These are phyloP conservation scores for Cordyceps farinosa DNA, from an alignment of 2,329 filamentous ascomycete genomes.

Conservation along the genomic window DNA sequence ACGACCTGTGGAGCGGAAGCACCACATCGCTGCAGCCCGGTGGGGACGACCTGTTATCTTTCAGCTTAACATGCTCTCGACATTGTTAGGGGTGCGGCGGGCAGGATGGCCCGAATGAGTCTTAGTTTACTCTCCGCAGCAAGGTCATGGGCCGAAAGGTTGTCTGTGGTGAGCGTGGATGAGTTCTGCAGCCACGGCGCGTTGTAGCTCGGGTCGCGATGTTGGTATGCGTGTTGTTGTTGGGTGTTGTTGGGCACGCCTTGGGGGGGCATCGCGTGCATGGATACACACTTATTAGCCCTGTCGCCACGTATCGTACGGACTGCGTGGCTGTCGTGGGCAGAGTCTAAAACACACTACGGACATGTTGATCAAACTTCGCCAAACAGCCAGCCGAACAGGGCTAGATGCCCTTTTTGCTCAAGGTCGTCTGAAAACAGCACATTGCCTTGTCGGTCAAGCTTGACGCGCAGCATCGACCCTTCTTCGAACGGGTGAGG, in stretches of 20 bases:
- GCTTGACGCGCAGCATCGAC: not conserved
- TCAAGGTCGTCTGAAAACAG: not conserved
- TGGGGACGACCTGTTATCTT: slow-evolving; percentile 11
- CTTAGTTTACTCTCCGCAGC: not conserved
- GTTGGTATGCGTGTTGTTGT: not conserved
- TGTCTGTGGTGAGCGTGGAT: not conserved
- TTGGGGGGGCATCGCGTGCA: not conserved
- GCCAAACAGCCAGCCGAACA: too few species aligned
- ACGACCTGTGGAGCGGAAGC: not conserved
- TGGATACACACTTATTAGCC: not conserved
- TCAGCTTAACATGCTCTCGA: slow-evolving; percentile 4
- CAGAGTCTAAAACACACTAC: not conserved
- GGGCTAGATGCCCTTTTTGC: too few species aligned
- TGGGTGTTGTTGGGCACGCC: not conserved
- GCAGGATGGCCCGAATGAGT: not conserved
- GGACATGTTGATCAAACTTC: not conserved
- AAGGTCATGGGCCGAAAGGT: not conserved
- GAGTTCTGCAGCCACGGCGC: not conserved
- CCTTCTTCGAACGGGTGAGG: not conserved
- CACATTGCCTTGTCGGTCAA: not conserved
- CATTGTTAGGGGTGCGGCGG: not conserved
- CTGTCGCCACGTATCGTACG: not conserved
- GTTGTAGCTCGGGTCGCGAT: not conserved
- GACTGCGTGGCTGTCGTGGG: not conserved
- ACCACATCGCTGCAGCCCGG: slow-evolving; percentile 6